Percentiles rank a stretch among this genome's conserved stretches.
phyloP scores from a whole-genome alignment of 768 basidiomycete species.

The Hirschioporus abietinus region DNA sequence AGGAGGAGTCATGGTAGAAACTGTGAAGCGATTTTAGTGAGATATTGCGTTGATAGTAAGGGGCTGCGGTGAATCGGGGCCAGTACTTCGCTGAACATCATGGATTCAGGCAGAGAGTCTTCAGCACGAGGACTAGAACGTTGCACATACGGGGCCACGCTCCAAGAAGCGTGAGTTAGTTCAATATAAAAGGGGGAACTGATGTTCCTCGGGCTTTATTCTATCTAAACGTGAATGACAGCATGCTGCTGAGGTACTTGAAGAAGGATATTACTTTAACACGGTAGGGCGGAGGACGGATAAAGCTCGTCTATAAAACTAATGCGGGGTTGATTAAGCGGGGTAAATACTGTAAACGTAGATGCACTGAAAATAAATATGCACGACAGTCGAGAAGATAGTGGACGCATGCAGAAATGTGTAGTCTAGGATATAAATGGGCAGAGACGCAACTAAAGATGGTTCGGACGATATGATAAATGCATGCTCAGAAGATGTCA shows the following conservation, averaged over 20 bases:
- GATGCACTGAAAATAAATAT: not conserved
- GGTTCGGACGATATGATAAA: not conserved
- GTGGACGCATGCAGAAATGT: not conserved
- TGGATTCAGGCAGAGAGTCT: too few species aligned
- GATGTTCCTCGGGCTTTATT: not conserved
- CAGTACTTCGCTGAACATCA: too few species aligned
- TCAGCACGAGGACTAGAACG: too few species aligned
- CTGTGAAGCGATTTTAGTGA: too few species aligned
- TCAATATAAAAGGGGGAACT: not conserved
- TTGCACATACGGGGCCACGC: not conserved
- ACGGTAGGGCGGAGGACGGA: too few species aligned
- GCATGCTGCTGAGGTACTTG: not conserved
- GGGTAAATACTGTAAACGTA: not conserved
- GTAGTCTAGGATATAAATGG: conserved; percentile 1
- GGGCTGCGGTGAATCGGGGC: too few species aligned
- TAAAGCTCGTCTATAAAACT: not conserved
- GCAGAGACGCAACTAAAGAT: not conserved
- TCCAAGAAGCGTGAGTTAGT: not conserved
- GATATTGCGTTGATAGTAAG: too few species aligned
- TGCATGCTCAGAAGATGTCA: not conserved
- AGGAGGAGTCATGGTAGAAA: too few species aligned
- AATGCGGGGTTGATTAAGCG: not conserved
- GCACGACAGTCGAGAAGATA: not conserved
- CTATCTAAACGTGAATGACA: not conserved
- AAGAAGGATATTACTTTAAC: not conserved